Evolutionary conservation across 352 stramenopile species (phyloP).

Genomic region (Pythium coloratum): DNA sequence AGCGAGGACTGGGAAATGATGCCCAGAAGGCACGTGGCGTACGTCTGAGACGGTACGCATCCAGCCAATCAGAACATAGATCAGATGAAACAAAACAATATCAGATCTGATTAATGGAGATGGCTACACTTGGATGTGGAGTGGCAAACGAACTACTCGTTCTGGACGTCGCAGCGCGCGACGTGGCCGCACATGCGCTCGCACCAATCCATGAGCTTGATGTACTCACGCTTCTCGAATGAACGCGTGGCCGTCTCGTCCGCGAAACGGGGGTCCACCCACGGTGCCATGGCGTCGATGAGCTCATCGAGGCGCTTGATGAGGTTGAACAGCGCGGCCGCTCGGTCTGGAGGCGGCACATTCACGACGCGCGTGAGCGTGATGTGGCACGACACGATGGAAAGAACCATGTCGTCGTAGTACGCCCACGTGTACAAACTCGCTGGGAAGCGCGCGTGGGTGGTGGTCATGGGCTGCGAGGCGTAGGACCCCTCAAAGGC

Average conservation of each 20-base stretch:
- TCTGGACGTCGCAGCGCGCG: neutral
- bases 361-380: slow-evolving; percentile 13
- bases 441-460: neutral
- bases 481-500: neutral
- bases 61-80: neutral
- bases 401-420: slow-evolving; percentile 8
- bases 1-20: neutral
- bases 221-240: slow-evolving; percentile 5
- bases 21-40: neutral
- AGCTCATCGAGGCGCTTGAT: neutral
- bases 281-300: neutral
- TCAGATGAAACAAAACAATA: neutral
- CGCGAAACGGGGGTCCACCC: slow-evolving; percentile 7
- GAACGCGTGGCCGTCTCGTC: neutral
- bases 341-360: neutral
- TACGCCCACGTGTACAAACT: neutral
- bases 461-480: neutral
- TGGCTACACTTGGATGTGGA: slow-evolving; percentile 1
- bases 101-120: neutral
- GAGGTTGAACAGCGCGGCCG: neutral
- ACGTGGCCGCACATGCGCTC: slow-evolving; percentile 5
- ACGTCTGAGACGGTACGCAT: neutral
- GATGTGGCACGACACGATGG: slow-evolving; percentile 13
- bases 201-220: slow-evolving; percentile 20
- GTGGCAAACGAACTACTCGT: neutral